phyloP scores from a whole-genome alignment of 2,329 filamentous ascomycete genomes.

The Dactylellina cionopaga region DNA sequence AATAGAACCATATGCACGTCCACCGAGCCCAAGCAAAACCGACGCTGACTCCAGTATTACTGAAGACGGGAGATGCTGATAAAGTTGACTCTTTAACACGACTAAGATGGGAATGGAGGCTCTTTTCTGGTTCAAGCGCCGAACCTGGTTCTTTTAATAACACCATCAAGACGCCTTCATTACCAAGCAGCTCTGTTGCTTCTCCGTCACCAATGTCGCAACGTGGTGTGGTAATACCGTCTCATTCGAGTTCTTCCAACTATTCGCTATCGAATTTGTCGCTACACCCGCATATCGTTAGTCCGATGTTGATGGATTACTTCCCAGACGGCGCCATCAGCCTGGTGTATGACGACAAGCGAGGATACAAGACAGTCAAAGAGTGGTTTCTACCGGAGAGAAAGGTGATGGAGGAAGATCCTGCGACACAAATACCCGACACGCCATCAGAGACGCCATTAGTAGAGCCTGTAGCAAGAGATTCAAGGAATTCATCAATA shows the following conservation, averaged over 20 bases:
- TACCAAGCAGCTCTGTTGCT: constrained; percentile 48
- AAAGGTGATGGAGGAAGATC: constrained; percentile 49
- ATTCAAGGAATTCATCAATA: constrained; percentile 32
- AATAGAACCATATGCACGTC: constrained; percentile 57
- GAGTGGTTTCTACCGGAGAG: constrained; percentile 56
- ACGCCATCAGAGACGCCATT: constrained; percentile 10
- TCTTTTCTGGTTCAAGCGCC: constrained; percentile 54
- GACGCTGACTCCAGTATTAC: constrained; percentile 54
- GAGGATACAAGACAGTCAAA: constrained; percentile 52
- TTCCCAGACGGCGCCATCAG: constrained; percentile 56
- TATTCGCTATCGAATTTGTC: constrained; percentile 49
- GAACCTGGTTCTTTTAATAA: constrained; percentile 32
- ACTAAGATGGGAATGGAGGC: constrained; percentile 57
- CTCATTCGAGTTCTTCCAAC: constrained; percentile 39
- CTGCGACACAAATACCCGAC: constrained; percentile 8
- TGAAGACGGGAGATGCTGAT: constrained; percentile 56
- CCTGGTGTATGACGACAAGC: constrained; percentile 56
- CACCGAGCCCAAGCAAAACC: constrained; percentile 54
- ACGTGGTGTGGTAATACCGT: constrained; percentile 26
- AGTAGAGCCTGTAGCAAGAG: constrained; percentile 27
- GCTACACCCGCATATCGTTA: constrained; percentile 52
- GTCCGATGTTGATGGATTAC: constrained; percentile 56
- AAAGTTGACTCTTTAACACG: constrained; percentile 57
- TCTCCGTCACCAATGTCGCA: constrained; percentile 39
- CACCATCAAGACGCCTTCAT: constrained; percentile 32